These are phyloP conservation scores for Trichomonas vaginalis DNA, from an alignment of 208 protist species.

Conservation along the genomic window DNA sequence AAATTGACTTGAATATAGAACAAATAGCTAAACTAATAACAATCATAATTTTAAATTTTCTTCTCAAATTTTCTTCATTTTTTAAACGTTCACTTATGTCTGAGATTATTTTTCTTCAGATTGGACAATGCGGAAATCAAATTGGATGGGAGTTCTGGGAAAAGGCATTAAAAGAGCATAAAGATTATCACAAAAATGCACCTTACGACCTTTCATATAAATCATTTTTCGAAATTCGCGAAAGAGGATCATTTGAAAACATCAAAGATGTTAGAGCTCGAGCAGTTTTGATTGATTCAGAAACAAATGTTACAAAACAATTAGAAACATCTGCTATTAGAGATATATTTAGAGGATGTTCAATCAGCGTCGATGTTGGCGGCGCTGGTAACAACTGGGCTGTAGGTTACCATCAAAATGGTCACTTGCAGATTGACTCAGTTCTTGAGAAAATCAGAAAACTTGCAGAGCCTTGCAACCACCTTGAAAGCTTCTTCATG, in stretches of 20 bases:
- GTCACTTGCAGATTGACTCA: conserved; percentile 56
- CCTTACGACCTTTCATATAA: background rate
- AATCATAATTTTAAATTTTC: too few species aligned
- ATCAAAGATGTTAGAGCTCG: conserved; percentile 40
- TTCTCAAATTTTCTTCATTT: background rate
- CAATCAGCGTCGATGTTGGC: conserved; percentile 16
- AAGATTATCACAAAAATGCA: conserved; percentile 36
- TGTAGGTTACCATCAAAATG: conserved; percentile 68
- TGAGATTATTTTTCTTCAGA: conserved; percentile 35
- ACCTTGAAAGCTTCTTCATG: conserved; percentile 72
- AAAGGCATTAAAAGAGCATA: conserved; percentile 73
- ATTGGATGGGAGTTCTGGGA: conserved; percentile 75
- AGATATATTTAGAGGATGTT: background rate
- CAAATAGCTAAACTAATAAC: too few species aligned
- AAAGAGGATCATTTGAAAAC: background rate
- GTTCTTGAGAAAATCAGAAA: conserved; percentile 54
- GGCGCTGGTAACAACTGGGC: conserved; percentile 61
- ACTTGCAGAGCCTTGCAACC: conserved; percentile 68
- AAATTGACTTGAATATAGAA: too few species aligned
- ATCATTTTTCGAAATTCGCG: background rate
- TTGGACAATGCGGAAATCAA: conserved; percentile 50
- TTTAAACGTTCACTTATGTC: conserved; percentile 11
- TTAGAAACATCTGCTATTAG: background rate
- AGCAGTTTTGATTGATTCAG: conserved; percentile 79
- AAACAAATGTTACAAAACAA: conserved; percentile 66